Conservation (phyloP, 2,329 filamentous ascomycete genomes). For the Didymella lethalis region DNA sequence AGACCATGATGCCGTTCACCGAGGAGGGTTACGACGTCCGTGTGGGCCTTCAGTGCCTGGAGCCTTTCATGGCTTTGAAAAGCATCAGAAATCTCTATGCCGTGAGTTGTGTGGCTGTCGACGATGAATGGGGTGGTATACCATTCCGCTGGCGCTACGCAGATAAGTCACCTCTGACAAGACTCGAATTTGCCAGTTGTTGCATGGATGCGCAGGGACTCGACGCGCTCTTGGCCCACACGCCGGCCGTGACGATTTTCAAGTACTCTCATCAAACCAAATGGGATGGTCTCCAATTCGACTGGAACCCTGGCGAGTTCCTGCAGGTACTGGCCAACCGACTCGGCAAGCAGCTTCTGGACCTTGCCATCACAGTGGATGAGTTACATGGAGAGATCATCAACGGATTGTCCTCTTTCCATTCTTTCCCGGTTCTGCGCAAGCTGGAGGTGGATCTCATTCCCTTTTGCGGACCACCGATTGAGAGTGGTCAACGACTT, state of each 20-base stretch:
- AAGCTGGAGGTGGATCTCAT: constrained; percentile 43
- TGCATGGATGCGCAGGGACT: constrained; percentile 45
- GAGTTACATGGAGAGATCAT: constrained; percentile 41
- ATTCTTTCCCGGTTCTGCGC: constrained; percentile 34
- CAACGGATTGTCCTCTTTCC: constrained; percentile 45
- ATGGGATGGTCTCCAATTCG: constrained; percentile 41
- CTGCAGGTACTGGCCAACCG: constrained; percentile 35
- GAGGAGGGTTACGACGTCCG: constrained; percentile 41
- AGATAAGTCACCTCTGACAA: constrained; percentile 34
- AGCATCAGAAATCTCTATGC: constrained; percentile 42
- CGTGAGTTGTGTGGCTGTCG: constrained; percentile 42
- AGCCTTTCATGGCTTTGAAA: constrained; percentile 39
- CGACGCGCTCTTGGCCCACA: constrained; percentile 33
- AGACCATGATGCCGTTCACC: constrained; percentile 43
- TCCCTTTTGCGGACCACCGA: constrained; percentile 45
- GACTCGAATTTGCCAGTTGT: constrained; percentile 43
- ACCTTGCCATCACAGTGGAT: constrained; percentile 47
- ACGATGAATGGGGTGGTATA: constrained; percentile 43
- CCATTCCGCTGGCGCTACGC: constrained; percentile 40
- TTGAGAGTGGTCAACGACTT: constrained; percentile 44
- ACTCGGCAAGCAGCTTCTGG: constrained; percentile 34
- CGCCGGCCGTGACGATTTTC: constrained; percentile 39
- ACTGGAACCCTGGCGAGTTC: constrained; percentile 48
- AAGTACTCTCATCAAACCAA: constrained; percentile 48
- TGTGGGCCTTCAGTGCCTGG: constrained; percentile 38